These are phyloP conservation scores for Penicillium lagena DNA, from an alignment of 495 filamentous ascomycete genomes.

Conservation along the genomic window DNA sequence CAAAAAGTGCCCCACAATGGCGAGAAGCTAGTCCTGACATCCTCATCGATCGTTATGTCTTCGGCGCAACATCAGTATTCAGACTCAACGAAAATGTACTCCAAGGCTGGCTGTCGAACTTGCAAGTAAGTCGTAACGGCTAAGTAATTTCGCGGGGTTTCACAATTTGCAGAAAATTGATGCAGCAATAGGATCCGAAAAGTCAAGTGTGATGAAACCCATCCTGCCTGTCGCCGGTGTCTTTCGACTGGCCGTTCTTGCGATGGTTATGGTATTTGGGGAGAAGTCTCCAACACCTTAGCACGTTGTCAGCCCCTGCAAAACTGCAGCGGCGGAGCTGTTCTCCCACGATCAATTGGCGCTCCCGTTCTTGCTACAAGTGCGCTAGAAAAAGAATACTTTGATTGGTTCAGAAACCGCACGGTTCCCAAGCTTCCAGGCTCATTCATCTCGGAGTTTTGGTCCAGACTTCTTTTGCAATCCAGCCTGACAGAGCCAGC, in stretches of 20 bases:
- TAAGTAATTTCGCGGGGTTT: no score
- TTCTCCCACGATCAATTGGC: neutral
- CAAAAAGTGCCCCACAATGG: no score
- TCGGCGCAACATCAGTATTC: no score
- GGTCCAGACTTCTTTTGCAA: conserved; percentile 45
- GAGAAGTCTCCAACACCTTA: conserved; percentile 24
- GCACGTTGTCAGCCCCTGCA: neutral
- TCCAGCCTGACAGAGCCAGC: conserved; percentile 51
- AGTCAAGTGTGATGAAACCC: conserved; percentile 50
- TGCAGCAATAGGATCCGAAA: conserved; percentile 25
- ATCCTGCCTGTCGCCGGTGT: conserved; percentile 45
- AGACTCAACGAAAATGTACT: no score
- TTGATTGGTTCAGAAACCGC: conserved; percentile 50
- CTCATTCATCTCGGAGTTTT: conserved; percentile 55
- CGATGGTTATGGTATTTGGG: conserved; percentile 47
- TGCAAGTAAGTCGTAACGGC: no score
- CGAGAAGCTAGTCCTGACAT: no score
- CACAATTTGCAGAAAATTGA: no score
- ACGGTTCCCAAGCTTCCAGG: conserved; percentile 52
- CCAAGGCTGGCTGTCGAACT: no score
- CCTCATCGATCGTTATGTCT: no score
- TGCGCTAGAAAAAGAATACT: conserved; percentile 43
- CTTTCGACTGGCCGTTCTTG: conserved; percentile 46
- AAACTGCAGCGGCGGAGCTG: no score
- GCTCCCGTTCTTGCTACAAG: conserved; percentile 9